Conservation (phyloP, 495 filamentous ascomycete species). For the Usnea hakonensis region DNA sequence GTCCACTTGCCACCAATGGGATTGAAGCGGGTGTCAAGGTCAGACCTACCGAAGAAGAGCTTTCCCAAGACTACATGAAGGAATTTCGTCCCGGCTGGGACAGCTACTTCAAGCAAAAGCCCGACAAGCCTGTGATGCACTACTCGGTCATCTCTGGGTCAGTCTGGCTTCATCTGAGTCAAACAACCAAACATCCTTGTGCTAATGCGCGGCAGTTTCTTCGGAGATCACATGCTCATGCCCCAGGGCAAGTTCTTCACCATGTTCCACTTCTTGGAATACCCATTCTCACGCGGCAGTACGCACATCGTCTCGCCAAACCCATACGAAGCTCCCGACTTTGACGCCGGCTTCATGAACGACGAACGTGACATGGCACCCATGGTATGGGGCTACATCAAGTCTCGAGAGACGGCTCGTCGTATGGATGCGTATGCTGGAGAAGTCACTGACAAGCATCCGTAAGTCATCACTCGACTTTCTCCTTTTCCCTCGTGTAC, state of each 20-base stretch:
- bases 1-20: conserved; percentile 73
- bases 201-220: conserved; percentile 33
- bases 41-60: conserved; percentile 62
- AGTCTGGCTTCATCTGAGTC: neutral
- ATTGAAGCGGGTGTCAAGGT: conserved; percentile 81
- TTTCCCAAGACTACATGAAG: conserved; percentile 57
- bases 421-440: conserved; percentile 73
- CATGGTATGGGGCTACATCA: conserved; percentile 82
- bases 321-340: conserved; percentile 67
- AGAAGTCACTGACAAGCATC: conserved; percentile 60
- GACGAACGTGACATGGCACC: conserved; percentile 76
- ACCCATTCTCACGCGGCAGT: conserved; percentile 69
- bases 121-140: conserved; percentile 83
- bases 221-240: conserved; percentile 64
- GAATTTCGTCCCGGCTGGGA: conserved; percentile 67
- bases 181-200: neutral
- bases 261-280: conserved; percentile 82
- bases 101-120: conserved; percentile 76
- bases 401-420: conserved; percentile 72
- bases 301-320: conserved; percentile 65
- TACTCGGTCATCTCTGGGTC: conserved; percentile 60
- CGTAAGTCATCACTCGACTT: conserved; percentile 24
- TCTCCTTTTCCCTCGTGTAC: neutral
- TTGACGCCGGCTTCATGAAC: conserved; percentile 81
- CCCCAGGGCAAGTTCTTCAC: conserved; percentile 76